Conservation (phyloP, 1,284 basidiomycete genomes). For the Ceratobasidium sp. region DNA sequence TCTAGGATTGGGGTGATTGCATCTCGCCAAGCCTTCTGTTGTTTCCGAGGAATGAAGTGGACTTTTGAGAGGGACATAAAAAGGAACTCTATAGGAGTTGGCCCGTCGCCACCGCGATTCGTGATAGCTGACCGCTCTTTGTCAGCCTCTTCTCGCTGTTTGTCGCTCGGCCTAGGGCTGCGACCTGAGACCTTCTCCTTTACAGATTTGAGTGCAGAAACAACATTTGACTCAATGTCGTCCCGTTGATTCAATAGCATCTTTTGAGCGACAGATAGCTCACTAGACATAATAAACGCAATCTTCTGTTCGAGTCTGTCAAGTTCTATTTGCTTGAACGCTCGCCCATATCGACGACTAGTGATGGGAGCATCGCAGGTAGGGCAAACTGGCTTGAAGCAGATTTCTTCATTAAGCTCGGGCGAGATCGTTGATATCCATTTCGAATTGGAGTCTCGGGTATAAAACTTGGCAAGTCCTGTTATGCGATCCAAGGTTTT, state of each 20-base stretch:
- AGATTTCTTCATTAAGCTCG: not conserved
- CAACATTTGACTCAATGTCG: not conserved
- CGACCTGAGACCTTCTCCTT: not conserved
- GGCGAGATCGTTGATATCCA: not conserved
- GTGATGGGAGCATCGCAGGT: constrained; percentile 62
- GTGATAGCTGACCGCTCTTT: not conserved
- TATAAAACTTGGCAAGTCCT: constrained; percentile 62
- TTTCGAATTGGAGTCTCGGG: constrained; percentile 14
- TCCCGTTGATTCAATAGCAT: not conserved
- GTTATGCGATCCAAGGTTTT: constrained; percentile 72
- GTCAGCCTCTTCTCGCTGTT: not conserved
- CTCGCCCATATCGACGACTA: constrained; percentile 63
- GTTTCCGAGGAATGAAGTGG: not conserved
- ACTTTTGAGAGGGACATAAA: not conserved
- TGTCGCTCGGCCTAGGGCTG: not conserved
- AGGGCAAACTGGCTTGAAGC: constrained; percentile 60
- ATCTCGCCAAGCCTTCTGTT: constrained; percentile 51
- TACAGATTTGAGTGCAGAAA: not conserved
- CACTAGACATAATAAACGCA: constrained; percentile 48
- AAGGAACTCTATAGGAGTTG: not conserved
- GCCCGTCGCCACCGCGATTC: not conserved
- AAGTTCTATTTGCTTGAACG: constrained; percentile 65
- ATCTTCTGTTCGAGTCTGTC: constrained; percentile 71
- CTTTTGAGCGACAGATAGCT: not conserved
- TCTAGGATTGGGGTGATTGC: constrained; percentile 49